Evolutionary conservation across 2,329 filamentous ascomycete genomes (phyloP).

Genomic region (Camillea tinctor): DNA sequence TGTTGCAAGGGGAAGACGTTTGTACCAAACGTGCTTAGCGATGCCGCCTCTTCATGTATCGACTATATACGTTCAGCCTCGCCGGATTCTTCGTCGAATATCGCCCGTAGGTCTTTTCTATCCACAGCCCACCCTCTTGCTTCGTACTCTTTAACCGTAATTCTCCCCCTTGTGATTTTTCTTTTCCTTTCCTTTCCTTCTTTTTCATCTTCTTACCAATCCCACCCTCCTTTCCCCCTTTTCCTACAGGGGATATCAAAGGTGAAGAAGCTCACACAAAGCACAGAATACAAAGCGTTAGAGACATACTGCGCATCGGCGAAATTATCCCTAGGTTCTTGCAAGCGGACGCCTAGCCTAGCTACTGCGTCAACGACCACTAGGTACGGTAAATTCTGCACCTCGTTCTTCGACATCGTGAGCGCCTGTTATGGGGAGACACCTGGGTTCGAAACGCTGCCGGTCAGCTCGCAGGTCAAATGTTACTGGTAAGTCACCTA

Average conservation of each 20-base stretch:
- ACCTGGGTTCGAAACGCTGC: not conserved
- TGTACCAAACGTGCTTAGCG: slow-evolving; percentile 6
- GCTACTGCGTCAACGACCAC: not conserved
- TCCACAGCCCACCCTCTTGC: not conserved
- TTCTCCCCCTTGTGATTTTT: not conserved
- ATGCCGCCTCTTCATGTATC: slow-evolving; percentile 4
- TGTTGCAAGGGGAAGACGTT: slow-evolving; percentile 9
- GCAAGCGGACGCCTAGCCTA: not conserved
- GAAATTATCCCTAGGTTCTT: not conserved
- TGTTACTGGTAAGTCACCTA: slow-evolving; percentile 8
- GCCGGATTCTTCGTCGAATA: slow-evolving; percentile 4
- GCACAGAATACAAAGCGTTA: not conserved
- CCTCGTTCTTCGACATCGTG: slow-evolving; percentile 1
- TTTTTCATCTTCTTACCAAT: too few relatives aligned
- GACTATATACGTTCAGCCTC: slow-evolving; percentile 1
- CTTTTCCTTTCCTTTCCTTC: not conserved
- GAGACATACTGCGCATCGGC: not conserved
- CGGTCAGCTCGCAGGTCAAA: slow-evolving; percentile 5
- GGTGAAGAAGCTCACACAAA: not conserved
- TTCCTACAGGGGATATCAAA: not conserved
- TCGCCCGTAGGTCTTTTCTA: slow-evolving; percentile 2
- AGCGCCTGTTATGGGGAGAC: slow-evolving; percentile 2
- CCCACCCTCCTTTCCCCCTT: not conserved
- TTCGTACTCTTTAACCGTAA: not conserved
- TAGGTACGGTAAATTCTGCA: slow-evolving; percentile 1